phyloP scores from a whole-genome alignment of 192 early-diverging fungal genomes.

The Rhizoclosmatium globosum region DNA sequence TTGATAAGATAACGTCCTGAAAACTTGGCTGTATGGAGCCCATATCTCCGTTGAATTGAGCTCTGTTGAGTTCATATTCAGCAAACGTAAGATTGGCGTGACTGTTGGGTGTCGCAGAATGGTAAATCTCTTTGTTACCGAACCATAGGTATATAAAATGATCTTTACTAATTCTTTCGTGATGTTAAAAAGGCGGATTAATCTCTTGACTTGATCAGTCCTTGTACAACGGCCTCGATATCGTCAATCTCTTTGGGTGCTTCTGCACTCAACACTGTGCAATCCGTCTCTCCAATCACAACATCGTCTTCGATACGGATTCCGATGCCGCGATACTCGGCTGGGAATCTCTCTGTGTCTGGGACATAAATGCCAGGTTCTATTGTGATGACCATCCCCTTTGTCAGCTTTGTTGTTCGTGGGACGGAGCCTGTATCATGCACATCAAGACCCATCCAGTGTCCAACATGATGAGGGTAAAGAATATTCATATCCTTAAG shows the following conservation, averaged over 20 bases:
- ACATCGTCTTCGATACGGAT: conserved; percentile 98
- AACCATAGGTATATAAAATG: too few species aligned
- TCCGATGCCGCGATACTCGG: conserved; percentile 85
- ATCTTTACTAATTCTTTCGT: too few species aligned
- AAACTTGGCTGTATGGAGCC: too few species aligned
- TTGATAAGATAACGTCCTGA: too few species aligned
- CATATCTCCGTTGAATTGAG: too few species aligned
- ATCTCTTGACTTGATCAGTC: not conserved
- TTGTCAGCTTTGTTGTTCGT: conserved; percentile 72
- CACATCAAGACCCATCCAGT: conserved; percentile 95
- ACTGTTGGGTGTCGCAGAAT: too few species aligned
- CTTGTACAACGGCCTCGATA: conserved; percentile 50
- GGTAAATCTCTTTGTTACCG: too few species aligned
- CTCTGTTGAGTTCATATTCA: too few species aligned
- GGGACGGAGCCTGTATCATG: conserved; percentile 85
- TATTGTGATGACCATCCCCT: conserved; percentile 92
- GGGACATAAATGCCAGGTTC: conserved; percentile 97
- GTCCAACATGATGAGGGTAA: conserved; percentile 95
- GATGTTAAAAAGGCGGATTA: too few species aligned
- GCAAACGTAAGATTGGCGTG: too few species aligned
- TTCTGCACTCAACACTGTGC: conserved; percentile 73
- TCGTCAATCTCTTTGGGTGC: conserved; percentile 90
- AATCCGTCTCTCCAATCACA: conserved; percentile 70
- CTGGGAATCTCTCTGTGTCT: conserved; percentile 73
- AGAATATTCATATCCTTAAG: conserved; percentile 80